Evolutionary conservation across 345 rosid genomes (phyloP).

Genomic region (Camelina laxa): DNA sequence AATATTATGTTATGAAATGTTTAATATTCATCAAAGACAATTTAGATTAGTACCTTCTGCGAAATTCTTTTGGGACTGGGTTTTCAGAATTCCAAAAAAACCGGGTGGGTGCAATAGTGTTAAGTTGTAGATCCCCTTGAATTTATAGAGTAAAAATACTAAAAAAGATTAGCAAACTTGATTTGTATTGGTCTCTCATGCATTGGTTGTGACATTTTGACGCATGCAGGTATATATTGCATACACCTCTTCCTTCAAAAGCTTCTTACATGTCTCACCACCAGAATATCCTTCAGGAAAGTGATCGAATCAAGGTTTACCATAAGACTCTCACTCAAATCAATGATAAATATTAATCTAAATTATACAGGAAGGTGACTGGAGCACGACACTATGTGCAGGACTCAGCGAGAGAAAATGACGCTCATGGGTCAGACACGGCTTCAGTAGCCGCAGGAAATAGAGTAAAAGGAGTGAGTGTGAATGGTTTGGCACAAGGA

Average conservation of each 20-base stretch:
- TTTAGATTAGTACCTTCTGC: no score
- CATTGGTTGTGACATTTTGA: neutral
- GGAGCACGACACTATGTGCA: slow-evolving; percentile 44
- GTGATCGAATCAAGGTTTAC: slow-evolving; percentile 33
- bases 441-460: slow-evolving; percentile 76
- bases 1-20: no score
- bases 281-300: slow-evolving; percentile 41
- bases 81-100: no score
- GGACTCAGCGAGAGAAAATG: slow-evolving; percentile 40
- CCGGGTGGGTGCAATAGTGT: no score
- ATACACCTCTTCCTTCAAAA: slow-evolving; percentile 39
- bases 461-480: slow-evolving; percentile 43
- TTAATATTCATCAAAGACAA: no score
- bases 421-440: slow-evolving; percentile 62
- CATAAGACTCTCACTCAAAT: neutral
- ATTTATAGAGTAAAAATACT: no score
- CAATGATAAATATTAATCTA: neutral
- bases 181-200: no score
- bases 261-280: slow-evolving; percentile 40
- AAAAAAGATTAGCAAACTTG: no score
- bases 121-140: no score
- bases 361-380: slow-evolving; percentile 35
- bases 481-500: slow-evolving; percentile 60
- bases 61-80: no score
- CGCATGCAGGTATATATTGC: slow-evolving; percentile 42